These are phyloP conservation scores for Salicornia ramosissima DNA, from an alignment of 148 eudicot species.

Conservation along the genomic window DNA sequence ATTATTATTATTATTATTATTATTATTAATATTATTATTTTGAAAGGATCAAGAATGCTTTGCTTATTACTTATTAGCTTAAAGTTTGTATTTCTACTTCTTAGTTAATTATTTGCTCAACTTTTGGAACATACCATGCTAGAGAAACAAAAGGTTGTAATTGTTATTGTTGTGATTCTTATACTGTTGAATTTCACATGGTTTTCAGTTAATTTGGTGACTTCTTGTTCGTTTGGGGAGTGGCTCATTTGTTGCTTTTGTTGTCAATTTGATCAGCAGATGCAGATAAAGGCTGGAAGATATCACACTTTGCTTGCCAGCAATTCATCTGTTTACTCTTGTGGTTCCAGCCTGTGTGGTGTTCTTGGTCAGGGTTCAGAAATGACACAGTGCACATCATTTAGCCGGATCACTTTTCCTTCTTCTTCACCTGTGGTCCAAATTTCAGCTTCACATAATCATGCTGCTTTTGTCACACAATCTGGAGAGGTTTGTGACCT, in stretches of 20 bases:
- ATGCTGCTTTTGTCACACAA: slow-evolving; percentile 82
- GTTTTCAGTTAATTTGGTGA: neutral
- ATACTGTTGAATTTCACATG: neutral
- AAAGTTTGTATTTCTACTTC: neutral
- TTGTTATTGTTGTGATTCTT: neutral
- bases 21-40: no score
- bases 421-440: slow-evolving; percentile 50
- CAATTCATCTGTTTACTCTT: slow-evolving; percentile 71
- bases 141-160: neutral
- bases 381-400: slow-evolving; percentile 65
- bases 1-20: no score
- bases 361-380: slow-evolving; percentile 99
- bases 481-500: slow-evolving; percentile 72
- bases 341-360: slow-evolving; percentile 94
- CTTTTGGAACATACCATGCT: neutral
- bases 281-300: slow-evolving; percentile 91
- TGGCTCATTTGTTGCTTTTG: slow-evolving; percentile 14
- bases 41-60: no score
- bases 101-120: neutral
- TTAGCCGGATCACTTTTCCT: slow-evolving; percentile 68
- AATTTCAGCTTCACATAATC: slow-evolving; percentile 90
- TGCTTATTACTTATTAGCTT: no score
- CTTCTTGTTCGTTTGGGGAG: neutral
- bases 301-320: slow-evolving; percentile 84
- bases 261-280: slow-evolving; percentile 41